Evolutionary conservation across 2,329 filamentous ascomycete species (phyloP).

Genomic region (Volutella citrinella): DNA sequence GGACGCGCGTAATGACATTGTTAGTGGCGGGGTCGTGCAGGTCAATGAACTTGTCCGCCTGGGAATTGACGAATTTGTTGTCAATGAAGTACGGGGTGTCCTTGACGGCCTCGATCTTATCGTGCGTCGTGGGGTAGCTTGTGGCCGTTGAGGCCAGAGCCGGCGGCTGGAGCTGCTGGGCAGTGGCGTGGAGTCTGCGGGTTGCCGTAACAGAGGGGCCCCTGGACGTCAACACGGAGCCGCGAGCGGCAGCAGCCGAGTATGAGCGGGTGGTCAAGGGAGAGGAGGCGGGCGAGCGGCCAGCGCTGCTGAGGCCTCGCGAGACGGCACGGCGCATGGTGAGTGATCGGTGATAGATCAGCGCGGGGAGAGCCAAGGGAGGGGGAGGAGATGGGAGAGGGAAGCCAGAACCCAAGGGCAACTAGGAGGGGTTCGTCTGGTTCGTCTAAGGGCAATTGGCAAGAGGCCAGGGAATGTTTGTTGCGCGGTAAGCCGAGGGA

Average conservation of each 20-base stretch:
- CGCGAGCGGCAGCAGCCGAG: slow-evolving; percentile 24
- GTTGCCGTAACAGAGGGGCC: slow-evolving; percentile 38
- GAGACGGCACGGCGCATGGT: slow-evolving; percentile 47
- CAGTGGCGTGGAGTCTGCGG: slow-evolving; percentile 56
- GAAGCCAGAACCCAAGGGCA: not conserved
- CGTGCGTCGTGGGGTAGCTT: slow-evolving; percentile 69
- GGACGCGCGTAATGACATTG: slow-evolving; percentile 79
- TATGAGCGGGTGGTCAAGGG: slow-evolving; percentile 26
- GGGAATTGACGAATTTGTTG: slow-evolving; percentile 71
- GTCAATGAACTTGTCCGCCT: slow-evolving; percentile 71
- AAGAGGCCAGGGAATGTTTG: slow-evolving; percentile 9
- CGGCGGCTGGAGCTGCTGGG: slow-evolving; percentile 51
- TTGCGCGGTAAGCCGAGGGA: too few relatives aligned
- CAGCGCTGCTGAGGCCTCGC: slow-evolving; percentile 35
- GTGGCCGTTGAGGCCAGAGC: slow-evolving; percentile 53
- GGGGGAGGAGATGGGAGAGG: not conserved
- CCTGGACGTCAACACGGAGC: slow-evolving; percentile 34
- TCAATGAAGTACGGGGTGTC: slow-evolving; percentile 81
- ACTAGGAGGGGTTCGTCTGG: too few relatives aligned
- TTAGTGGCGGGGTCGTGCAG: slow-evolving; percentile 82
- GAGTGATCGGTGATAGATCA: slow-evolving; percentile 9
- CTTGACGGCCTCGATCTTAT: slow-evolving; percentile 62
- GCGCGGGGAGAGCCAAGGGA: slow-evolving; percentile 1
- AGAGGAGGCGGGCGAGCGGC: slow-evolving; percentile 25
- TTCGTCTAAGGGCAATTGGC: slow-evolving; percentile 1